Conservation (phyloP, 805 yeast genomes). For the Barnettozyma sucrosica region DNA sequence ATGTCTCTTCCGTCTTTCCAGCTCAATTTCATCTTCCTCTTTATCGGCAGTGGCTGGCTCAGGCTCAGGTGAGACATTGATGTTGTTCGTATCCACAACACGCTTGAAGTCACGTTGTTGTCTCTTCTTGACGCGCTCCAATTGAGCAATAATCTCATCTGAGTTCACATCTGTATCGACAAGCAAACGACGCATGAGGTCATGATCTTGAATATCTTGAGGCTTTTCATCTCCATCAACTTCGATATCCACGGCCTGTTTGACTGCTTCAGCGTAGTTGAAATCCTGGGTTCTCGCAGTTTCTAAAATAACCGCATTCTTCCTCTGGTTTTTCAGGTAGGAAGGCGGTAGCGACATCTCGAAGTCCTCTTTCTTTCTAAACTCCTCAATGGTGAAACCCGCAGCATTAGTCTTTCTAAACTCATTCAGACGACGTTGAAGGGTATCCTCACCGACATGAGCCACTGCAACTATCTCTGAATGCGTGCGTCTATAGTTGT, state of each 20-base stretch:
- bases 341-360: conserved; percentile 74
- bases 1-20: conserved; percentile 7
- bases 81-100: conserved; percentile 16
- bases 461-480: conserved; percentile 93
- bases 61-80: conserved; percentile 16
- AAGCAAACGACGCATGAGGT: conserved; percentile 12
- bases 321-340: conserved; percentile 52
- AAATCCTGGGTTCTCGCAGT: not conserved
- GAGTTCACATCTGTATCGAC: conserved; percentile 18
- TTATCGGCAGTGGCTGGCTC: conserved; percentile 7
- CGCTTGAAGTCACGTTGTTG: conserved; percentile 18
- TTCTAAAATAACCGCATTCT: conserved; percentile 1
- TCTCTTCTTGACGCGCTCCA: conserved; percentile 26
- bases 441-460: conserved; percentile 89
- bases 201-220: conserved; percentile 19
- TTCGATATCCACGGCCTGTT: conserved; percentile 1
- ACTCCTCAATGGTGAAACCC: conserved; percentile 61
- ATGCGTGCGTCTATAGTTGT: conserved; percentile 85
- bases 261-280: conserved; percentile 5
- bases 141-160: conserved; percentile 24
- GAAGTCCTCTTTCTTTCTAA: conserved; percentile 44
- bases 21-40: conserved; percentile 11
- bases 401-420: conserved; percentile 77
- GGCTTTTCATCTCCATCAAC: conserved; percentile 18
- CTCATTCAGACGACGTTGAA: conserved; percentile 85